A percentile compares a stretch with the other conserved stretches of the same genome.
Evolutionary conservation across 371 early-diverging fungal genomes (phyloP).

Genomic region (Smittium mucronatum): DNA sequence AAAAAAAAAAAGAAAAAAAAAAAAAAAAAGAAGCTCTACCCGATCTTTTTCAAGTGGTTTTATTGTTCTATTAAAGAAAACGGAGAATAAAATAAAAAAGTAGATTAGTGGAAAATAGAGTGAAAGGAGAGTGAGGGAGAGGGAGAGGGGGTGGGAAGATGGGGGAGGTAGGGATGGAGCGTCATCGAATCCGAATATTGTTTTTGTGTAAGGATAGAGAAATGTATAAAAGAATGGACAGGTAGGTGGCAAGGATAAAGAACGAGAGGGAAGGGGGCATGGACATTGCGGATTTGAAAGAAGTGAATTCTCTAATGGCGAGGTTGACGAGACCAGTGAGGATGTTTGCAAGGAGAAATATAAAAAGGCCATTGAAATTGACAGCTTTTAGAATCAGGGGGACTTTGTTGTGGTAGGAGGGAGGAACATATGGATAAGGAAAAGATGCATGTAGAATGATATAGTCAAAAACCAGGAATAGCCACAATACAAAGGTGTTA

Average conservation of each 20-base stretch:
- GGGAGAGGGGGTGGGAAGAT: neutral
- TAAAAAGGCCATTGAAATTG: slow-evolving; percentile 63
- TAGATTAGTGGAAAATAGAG: too few relatives aligned
- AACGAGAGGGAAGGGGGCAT: slow-evolving; percentile 32
- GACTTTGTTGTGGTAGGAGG: slow-evolving; percentile 24
- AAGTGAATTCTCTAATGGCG: neutral
- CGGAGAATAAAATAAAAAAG: too few relatives aligned
- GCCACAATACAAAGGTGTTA: slow-evolving; percentile 41
- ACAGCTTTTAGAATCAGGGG: slow-evolving; percentile 52
- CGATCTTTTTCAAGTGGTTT: too few relatives aligned
- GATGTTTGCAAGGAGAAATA: slow-evolving; percentile 77
- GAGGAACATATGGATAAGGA: slow-evolving; percentile 16
- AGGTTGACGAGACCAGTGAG: slow-evolving; percentile 72
- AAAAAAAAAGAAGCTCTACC: too few relatives aligned
- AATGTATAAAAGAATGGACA: slow-evolving; percentile 21
- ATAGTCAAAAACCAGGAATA: slow-evolving; percentile 43
- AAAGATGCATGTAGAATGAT: slow-evolving; percentile 19
- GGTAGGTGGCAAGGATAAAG: slow-evolving; percentile 41
- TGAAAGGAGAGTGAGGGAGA: neutral
- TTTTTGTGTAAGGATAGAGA: neutral
- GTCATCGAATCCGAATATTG: slow-evolving; percentile 6
- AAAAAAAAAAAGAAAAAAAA: too few relatives aligned
- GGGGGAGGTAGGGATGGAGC: neutral
- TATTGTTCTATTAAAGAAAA: too few relatives aligned
- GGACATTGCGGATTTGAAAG: slow-evolving; percentile 50